Evolutionary conservation across 805 yeast genomes (phyloP), one percentile per base, ranked within the genome.

Genomic region (Ogataea nonfermentans): DNA sequence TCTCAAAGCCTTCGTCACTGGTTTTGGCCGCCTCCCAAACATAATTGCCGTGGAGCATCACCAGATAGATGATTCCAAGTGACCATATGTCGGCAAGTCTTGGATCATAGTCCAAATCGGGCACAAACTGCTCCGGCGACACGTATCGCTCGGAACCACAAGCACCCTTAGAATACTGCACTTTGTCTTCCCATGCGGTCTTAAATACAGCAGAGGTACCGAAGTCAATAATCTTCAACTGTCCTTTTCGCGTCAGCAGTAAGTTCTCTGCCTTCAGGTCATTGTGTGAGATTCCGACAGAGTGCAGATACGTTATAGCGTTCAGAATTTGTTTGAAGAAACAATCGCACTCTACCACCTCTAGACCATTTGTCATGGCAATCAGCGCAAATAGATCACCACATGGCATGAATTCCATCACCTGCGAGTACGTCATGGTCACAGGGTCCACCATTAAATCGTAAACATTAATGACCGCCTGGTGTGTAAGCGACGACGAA

Each of bases 361-460:
- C 78, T 13, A 84, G 62, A 4, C 77, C 73, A 32, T 76, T 64
- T 0, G 74, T 66, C 19, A 74, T 66, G 15, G 74, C 62, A 37
- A 82, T 73, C 24, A 83, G 65, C 1, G 83, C 66, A 56, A 79
- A 84, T 20, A 84, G 65, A 58, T 84, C 95, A 42, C 95, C 95
- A 46, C 89, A 89, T 6, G 95, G 87, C 53, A 95, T 86, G 61
- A 81, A 91, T 65, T 93, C 99, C 97, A 93, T 89, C 38, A 93
- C 88, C 62, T 91, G 95, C 37, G 84, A 78, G 66, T 81, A 81
- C 48, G 84, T 73, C 61, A 88, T 76, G 55, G 81, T 57, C 55
- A 78, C 63, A 49, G 82, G 67, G 65, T 86, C 82, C 49, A 79
- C 77, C 86, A 90, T 77, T 35, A 90, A 71, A 62, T 85, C 96